Conservation (phyloP, 306 rosid genomes). For the Parietaria judaica region DNA sequence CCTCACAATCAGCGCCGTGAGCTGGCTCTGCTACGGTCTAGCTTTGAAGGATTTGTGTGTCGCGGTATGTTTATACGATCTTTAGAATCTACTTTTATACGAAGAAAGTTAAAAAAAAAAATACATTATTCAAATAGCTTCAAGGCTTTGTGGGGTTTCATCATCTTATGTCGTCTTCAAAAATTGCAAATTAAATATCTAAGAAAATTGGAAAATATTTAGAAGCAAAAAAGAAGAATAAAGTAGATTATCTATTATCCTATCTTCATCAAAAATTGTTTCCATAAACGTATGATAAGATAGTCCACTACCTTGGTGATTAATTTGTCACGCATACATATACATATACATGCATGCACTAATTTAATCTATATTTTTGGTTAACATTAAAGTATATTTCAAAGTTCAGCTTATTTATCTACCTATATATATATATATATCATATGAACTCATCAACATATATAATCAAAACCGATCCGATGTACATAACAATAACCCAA, state of each 20-base stretch:
- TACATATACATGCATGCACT: neutral
- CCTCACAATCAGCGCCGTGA: conserved; percentile 74
- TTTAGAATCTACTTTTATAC: too few species aligned
- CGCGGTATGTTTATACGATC: conserved; percentile 44
- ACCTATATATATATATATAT: neutral
- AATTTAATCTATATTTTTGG: too few species aligned
- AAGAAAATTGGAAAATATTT: too few species aligned
- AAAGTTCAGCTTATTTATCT: too few species aligned
- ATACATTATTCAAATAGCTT: too few species aligned
- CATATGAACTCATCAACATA: neutral
- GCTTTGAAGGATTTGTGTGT: conserved; percentile 62
- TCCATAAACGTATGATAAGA: too few species aligned
- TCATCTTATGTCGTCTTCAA: too few species aligned
- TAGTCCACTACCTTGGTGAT: too few species aligned
- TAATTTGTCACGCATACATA: neutral
- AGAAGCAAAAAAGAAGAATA: neutral
- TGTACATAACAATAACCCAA: neutral
- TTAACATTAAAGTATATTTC: too few species aligned
- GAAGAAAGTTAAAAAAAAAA: too few species aligned
- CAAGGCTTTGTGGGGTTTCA: too few species aligned
- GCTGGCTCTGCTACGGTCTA: conserved; percentile 71
- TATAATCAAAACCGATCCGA: neutral
- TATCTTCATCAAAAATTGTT: neutral
- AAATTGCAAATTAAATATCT: too few species aligned
- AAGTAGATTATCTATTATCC: neutral